Base-by-base conservation (phyloP, 805 yeast genomes). In the Candida ficus region DNA sequence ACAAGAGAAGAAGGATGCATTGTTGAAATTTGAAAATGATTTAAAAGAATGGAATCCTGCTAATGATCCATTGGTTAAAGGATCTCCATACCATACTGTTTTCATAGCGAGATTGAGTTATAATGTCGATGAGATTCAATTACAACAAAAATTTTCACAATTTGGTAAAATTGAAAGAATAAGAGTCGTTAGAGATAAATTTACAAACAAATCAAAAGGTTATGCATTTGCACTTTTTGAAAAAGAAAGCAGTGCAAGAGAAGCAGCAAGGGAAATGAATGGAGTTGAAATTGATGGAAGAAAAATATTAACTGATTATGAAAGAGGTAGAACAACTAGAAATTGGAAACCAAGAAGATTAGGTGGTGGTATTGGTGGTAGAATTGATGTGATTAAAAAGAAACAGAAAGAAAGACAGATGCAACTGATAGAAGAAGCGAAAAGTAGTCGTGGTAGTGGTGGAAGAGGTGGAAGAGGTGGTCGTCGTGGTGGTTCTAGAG, bases 341-440 rank as follows among this genome's bases (percentile, higher is more conserved):
- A 74, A 71, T 48, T 85, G 90, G 83, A 72, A 70, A 41, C 93
- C 95, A 1, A 57, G 83, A 50, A 59, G 91, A 43, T 66, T 91
- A 3, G 96, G 96, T 1, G 97, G 97, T 4, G 97, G 97, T 0
- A 61, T 85, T n/a, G 97, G 97, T 4, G 96, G 96, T 2, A 68
- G 93, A 41, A 78, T 79, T 37, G 80, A 80, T 54, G 70, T 78
- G 3, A 65, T 60, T 44, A 58, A 47, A 33, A 50, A 50, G n/a
- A 43, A 32, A 20, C 37, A 39, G 31, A 50, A 44, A 16, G 53
- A 49, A 12, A 33, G 30, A 7, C 38, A 20, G 25, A 25, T 20
- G 28, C 36, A n/a, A 19, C 14, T 31, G 16, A 25, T 34, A 29
- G 35, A 45, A 31, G 42, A 48, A 28, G 33, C 29, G 17, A 40